These are phyloP conservation scores for Turnera subulata DNA, from an alignment of 345 rosid species.

Conservation along the genomic window DNA sequence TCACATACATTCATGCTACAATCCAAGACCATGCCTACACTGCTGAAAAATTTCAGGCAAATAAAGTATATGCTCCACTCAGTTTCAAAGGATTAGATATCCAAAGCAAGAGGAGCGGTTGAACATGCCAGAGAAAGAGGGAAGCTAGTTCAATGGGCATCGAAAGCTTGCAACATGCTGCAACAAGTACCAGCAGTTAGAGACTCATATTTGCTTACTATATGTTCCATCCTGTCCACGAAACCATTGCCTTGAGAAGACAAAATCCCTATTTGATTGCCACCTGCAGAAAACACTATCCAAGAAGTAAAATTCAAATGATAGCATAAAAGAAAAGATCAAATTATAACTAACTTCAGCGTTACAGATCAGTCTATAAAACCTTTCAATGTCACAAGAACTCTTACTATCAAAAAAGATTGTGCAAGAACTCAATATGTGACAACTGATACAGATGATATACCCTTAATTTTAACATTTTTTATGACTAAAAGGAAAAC, in stretches of 20 bases:
- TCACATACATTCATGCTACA: too few species aligned
- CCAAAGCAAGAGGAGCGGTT: not conserved
- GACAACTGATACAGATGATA: not conserved
- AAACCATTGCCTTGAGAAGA: slow-evolving; percentile 97
- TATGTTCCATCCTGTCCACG: slow-evolving; percentile 95
- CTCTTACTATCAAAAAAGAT: not conserved
- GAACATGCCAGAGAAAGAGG: not conserved
- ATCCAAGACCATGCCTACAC: too few species aligned
- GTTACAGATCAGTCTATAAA: too few species aligned
- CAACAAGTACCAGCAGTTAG: not conserved
- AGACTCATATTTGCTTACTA: slow-evolving; percentile 48
- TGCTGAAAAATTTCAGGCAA: too few species aligned
- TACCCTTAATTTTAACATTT: too few species aligned
- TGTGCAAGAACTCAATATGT: not conserved
- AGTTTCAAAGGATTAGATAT: not conserved
- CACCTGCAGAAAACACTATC: slow-evolving; percentile 54
- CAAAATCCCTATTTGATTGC: slow-evolving; percentile 87
- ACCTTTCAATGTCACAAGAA: too few species aligned
- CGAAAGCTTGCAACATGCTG: not conserved
- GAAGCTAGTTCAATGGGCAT: not conserved
- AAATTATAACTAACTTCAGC: not conserved
- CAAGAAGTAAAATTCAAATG: slow-evolving; percentile 13
- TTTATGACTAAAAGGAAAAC: too few species aligned
- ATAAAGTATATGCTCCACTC: too few species aligned
- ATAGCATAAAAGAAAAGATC: slow-evolving; percentile 7